Percentiles rank a stretch among this genome's conserved stretches.
phyloP scores from a whole-genome alignment of 129 eudicot species.

The Artemisia argyi region DNA sequence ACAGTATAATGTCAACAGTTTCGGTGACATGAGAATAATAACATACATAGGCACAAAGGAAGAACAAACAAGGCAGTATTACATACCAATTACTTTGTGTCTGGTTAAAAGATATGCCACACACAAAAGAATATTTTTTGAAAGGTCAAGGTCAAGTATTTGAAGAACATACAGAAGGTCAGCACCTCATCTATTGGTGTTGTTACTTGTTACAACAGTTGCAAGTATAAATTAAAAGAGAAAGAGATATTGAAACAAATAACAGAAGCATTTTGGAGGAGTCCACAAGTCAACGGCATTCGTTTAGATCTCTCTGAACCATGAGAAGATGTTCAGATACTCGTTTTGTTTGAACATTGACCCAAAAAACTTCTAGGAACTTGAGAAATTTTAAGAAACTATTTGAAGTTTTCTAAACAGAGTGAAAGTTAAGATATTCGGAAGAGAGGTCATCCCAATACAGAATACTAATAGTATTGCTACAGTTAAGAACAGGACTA shows the following conservation, averaged over 20 bases:
- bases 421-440: too few relatives aligned
- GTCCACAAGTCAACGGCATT: too few relatives aligned
- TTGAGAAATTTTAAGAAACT: neutral
- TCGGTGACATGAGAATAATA: neutral
- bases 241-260: too few relatives aligned
- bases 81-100: neutral
- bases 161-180: too few relatives aligned
- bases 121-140: too few relatives aligned
- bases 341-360: constrained; percentile 2
- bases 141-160: too few relatives aligned
- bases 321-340: neutral
- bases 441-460: too few relatives aligned
- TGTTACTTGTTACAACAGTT: too few relatives aligned
- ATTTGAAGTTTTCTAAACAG: too few relatives aligned
- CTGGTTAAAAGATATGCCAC: neutral
- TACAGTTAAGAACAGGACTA: neutral
- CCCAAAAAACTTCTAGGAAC: neutral
- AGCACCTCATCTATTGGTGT: too few relatives aligned
- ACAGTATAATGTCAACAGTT: constrained; percentile 3
- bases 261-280: too few relatives aligned
- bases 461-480: neutral
- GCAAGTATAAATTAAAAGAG: too few relatives aligned
- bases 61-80: neutral
- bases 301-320: neutral
- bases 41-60: neutral